Base-by-base conservation (phyloP, 139 green algal genomes). In the Penium margaritaceum region DNA sequence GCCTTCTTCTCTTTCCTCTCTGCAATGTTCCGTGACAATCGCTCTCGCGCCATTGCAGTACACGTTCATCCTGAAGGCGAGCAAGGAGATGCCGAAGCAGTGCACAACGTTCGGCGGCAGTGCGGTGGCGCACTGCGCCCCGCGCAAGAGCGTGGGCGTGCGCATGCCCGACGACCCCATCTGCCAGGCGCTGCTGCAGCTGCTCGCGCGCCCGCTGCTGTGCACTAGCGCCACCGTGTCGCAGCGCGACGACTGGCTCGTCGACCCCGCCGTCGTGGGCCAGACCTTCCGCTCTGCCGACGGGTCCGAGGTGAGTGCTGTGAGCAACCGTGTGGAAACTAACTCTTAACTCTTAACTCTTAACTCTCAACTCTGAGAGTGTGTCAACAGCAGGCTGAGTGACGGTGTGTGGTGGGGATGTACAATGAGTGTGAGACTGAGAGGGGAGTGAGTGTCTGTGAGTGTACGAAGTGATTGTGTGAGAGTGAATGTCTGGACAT, bases 61-160 rank as follows among this genome's bases (percentile, higher is more conserved):
- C 60, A 78, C 70, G 6, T 71, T 78, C 61, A 78, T 78, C 33
- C 70, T 78, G 30, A 70, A 70, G 57, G 70, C 70, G n/a, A 78
- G 70, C 70, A 78, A 78, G 70, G 58, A 32, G n/a, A 41, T 78
- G 58, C 70, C 70, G 1, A 78, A 78, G 58, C 70, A 76, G 29
- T 76, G 68, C 68, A 68, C 47, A 0, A 76, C 47, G 27, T 76
- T 76, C 24, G 68, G 68, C 1, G 68, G 68, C 54, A 76, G 68
- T 37, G n/a, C 33, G 2, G 68, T 53, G 24, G 47, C 68, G 47
- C 47, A 58, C 47, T 58, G 47, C 36, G 66, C 19, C 5, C 58
- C 57, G 0, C 38, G 70, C 27, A 77, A 77, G 34, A 78, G 70
- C 43, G 70, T 78, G 58, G 70, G 70, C 9, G 70, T 78, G 38